Conservation (phyloP, 1,284 basidiomycete species). For the Fomitopsis betulina region DNA sequence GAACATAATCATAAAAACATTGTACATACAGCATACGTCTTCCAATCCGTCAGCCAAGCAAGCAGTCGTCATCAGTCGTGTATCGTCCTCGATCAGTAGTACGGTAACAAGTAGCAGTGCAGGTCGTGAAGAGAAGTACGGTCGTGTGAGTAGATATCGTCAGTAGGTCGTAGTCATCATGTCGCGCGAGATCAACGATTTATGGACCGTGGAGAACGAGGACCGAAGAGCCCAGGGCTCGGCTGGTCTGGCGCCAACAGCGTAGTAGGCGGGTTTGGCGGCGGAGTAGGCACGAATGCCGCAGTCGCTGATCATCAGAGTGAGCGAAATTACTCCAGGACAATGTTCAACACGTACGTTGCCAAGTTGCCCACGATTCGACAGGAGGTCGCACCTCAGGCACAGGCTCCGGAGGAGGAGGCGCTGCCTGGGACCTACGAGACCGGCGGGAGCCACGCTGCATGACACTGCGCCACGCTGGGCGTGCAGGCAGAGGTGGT, state of each 20-base stretch:
- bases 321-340: neutral
- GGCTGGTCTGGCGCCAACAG: conserved; percentile 48
- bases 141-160: neutral
- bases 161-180: neutral
- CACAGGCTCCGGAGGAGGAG: conserved; percentile 20
- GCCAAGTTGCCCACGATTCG: conserved; percentile 62
- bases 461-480: conserved; percentile 8
- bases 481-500: conserved; percentile 6
- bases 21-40: neutral
- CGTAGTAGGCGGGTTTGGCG: conserved; percentile 42
- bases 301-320: conserved; percentile 13
- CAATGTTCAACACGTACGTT: conserved; percentile 42
- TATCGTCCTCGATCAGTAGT: neutral
- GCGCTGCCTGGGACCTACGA: conserved; percentile 7
- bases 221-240: conserved; percentile 63
- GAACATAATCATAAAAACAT: too few species aligned
- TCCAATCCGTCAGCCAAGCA: neutral
- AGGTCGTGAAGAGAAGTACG: neutral
- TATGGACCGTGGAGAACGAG: conserved; percentile 44
- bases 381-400: conserved; percentile 19
- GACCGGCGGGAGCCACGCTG: conserved; percentile 2
- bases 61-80: neutral
- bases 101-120: neutral
- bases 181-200: conserved; percentile 8
- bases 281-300: conserved; percentile 27